Conservation (phyloP, 1,284 basidiomycete genomes). For the Heliocybe sulcata region DNA sequence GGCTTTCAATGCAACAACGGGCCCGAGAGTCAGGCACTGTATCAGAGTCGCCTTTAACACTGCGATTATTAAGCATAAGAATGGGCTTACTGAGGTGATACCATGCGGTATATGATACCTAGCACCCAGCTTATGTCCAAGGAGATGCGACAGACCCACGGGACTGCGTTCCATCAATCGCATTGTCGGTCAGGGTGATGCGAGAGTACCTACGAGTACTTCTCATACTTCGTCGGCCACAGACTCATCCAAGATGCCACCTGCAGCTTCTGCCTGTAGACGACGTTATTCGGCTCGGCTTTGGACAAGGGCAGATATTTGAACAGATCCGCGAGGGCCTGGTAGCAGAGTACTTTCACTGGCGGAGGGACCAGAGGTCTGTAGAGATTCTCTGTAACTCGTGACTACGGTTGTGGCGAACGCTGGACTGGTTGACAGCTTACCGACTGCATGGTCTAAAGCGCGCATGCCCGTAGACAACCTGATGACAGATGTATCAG, state of each 20-base stretch:
- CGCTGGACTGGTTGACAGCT: conserved; percentile 11
- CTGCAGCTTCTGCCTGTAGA: conserved; percentile 61
- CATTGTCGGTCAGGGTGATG: background rate
- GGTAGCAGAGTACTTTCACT: conserved; percentile 55
- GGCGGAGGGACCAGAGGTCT: conserved; percentile 50
- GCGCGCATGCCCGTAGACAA: conserved; percentile 72
- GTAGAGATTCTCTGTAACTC: conserved; percentile 57
- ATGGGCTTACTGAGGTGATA: conserved; percentile 62
- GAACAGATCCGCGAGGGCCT: conserved; percentile 68
- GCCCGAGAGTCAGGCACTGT: conserved; percentile 70
- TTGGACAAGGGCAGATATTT: conserved; percentile 63
- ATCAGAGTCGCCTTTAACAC: too few relatives aligned
- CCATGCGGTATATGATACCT: conserved; percentile 75
- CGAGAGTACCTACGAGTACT: conserved; percentile 38
- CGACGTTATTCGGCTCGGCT: conserved; percentile 48
- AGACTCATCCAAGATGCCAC: conserved; percentile 76
- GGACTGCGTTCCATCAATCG: conserved; percentile 29
- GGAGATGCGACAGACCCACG: conserved; percentile 66
- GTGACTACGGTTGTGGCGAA: background rate
- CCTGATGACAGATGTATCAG: conserved; percentile 29
- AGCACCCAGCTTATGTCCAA: conserved; percentile 74
- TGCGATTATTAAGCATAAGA: background rate
- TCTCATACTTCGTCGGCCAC: conserved; percentile 57
- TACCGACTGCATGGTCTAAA: conserved; percentile 72
- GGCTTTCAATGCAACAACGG: conserved; percentile 53